Evolutionary conservation across 495 filamentous ascomycete species (phyloP).

Genomic region (Parathielavia appendiculata): DNA sequence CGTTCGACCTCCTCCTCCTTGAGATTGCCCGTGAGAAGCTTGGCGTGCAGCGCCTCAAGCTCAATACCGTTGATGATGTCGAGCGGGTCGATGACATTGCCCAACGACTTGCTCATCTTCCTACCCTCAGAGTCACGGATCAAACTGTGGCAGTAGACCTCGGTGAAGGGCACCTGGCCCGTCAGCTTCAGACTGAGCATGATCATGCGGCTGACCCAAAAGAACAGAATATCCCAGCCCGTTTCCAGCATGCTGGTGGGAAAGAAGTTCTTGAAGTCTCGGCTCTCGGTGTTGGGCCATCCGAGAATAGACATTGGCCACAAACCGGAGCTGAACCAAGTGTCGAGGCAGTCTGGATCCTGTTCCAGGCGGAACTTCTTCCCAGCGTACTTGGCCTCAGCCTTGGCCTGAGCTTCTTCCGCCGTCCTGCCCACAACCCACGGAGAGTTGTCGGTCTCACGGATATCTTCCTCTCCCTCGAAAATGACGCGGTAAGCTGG

Average conservation of each 20-base stretch:
- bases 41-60: constrained; percentile 62
- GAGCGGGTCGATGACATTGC: constrained; percentile 77
- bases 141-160: constrained; percentile 71
- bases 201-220: constrained; percentile 83
- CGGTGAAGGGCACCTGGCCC: constrained; percentile 62
- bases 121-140: constrained; percentile 73
- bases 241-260: constrained; percentile 73
- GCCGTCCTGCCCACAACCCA: constrained; percentile 66
- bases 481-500: constrained; percentile 69
- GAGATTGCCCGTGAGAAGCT: constrained; percentile 65
- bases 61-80: constrained; percentile 73
- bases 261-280: constrained; percentile 63
- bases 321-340: constrained; percentile 76
- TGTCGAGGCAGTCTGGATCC: constrained; percentile 74
- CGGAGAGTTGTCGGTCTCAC: constrained; percentile 45
- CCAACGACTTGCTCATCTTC: constrained; percentile 82
- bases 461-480: constrained; percentile 54
- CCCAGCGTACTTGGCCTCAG: constrained; percentile 52
- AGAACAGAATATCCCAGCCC: constrained; percentile 80
- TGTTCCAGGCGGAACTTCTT: constrained; percentile 61
- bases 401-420: constrained; percentile 31
- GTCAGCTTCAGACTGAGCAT: constrained; percentile 75
- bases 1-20: constrained; percentile 66
- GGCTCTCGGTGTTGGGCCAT: constrained; percentile 63
- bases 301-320: constrained; percentile 81